A percentile compares a stretch with the other conserved stretches of the same genome.
These are phyloP conservation scores for Schizophyllum amplum DNA, from an alignment of 1,284 basidiomycete genomes.

Conservation along the genomic window DNA sequence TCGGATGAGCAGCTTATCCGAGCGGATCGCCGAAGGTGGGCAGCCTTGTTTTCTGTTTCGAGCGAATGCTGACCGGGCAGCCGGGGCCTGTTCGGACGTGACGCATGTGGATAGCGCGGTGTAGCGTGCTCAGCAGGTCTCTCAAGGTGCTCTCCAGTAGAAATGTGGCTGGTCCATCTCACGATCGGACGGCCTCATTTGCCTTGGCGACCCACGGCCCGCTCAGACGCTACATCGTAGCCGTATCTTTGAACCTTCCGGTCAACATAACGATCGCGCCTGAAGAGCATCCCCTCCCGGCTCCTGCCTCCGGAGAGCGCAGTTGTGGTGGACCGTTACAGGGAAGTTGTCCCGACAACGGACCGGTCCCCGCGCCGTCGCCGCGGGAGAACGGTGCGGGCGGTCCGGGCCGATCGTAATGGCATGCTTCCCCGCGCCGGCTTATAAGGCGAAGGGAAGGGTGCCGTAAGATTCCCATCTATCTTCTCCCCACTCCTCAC, in stretches of 20 bases:
- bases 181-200: too few species aligned
- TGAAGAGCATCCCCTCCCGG: too few species aligned
- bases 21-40: not conserved
- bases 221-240: too few species aligned
- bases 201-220: too few species aligned
- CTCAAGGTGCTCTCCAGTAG: too few species aligned
- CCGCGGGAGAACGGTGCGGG: not conserved
- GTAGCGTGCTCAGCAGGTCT: not conserved
- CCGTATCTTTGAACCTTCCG: too few species aligned
- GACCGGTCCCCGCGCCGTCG: conserved; percentile 19
- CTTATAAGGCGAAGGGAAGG: not conserved
- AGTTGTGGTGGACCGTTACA: not conserved
- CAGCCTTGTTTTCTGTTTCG: not conserved
- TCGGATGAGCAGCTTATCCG: not conserved
- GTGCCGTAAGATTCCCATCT: conserved; percentile 7
- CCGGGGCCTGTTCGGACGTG: not conserved
- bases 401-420: not conserved
- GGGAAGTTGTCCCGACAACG: conserved; percentile 20
- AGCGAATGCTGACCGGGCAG: not conserved
- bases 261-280: too few species aligned
- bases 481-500: not conserved
- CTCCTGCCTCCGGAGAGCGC: too few species aligned
- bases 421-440: not conserved
- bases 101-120: not conserved
- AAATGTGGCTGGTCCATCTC: too few species aligned